These are phyloP conservation scores for Yamadazyma takamatsuzukensis DNA, from an alignment of 805 yeast genomes.

Conservation along the genomic window DNA sequence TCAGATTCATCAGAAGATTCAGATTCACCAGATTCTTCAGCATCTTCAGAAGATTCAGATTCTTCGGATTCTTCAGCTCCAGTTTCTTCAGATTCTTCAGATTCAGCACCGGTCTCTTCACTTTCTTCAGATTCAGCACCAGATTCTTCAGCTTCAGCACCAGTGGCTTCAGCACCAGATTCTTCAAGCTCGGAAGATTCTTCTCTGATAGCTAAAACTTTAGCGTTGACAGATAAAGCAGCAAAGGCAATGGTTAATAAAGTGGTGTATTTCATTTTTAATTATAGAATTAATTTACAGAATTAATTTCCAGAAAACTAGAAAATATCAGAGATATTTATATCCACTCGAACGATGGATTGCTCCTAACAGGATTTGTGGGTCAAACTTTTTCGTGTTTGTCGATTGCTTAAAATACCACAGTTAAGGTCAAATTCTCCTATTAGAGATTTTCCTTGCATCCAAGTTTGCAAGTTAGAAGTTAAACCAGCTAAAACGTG, in stretches of 20 bases:
- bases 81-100: conserved; percentile 4
- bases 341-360: no score
- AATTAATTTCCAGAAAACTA: no score
- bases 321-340: no score
- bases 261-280: conserved; percentile 10
- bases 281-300: no score
- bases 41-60: conserved; percentile 2
- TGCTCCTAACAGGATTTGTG: no score
- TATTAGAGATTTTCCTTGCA: no score
- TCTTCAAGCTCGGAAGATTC: conserved; percentile 1
- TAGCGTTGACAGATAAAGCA: conserved; percentile 9
- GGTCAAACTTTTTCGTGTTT: no score
- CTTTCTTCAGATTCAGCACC: conserved; percentile 2
- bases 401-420: no score
- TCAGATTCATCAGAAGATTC: conserved; percentile 6
- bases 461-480: no score
- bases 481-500: no score
- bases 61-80: conserved; percentile 4
- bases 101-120: conserved; percentile 4
- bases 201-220: conserved; percentile 12
- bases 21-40: conserved; percentile 2
- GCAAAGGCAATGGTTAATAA: conserved; percentile 8
- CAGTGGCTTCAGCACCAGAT: conserved; percentile 13
- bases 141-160: conserved; percentile 4
- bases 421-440: no score